phyloP scores from a whole-genome alignment of 2,329 filamentous ascomycete species.

The Xylariomycetidae sp. region DNA sequence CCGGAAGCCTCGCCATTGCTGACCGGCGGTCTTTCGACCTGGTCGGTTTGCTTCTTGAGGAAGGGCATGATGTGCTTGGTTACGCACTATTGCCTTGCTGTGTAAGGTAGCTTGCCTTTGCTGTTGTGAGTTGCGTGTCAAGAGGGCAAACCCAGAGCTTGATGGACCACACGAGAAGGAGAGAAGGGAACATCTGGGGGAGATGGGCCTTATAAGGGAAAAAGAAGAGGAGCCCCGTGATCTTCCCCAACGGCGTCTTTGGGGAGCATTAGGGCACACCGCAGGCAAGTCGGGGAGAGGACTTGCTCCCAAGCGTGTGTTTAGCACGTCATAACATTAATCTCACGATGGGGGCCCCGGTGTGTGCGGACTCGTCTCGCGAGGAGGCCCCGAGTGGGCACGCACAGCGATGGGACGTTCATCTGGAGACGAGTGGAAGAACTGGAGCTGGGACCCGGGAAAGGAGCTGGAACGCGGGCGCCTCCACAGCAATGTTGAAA shows the following conservation, averaged over 20 bases:
- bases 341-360: too few species aligned
- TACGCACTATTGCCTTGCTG: neutral
- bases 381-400: too few species aligned
- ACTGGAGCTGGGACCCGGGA: too few species aligned
- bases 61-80: conserved; percentile 21
- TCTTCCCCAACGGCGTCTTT: neutral
- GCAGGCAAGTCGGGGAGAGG: too few species aligned
- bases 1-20: conserved; percentile 9
- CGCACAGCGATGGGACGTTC: too few species aligned
- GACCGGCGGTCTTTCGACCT: conserved; percentile 16
- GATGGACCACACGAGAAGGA: neutral
- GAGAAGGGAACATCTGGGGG: neutral
- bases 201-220: neutral
- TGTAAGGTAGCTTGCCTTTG: conserved; percentile 3
- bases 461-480: too few species aligned
- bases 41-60: conserved; percentile 20
- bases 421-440: too few species aligned
- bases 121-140: neutral
- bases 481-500: too few species aligned
- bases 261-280: too few species aligned
- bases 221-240: conserved; percentile 1
- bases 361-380: too few species aligned
- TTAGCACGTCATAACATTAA: too few species aligned
- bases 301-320: too few species aligned
- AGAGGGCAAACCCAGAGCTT: neutral